Evolutionary conservation across 2,329 filamentous ascomycete species (phyloP).

Genomic region (Ceratocystis cubensis): DNA sequence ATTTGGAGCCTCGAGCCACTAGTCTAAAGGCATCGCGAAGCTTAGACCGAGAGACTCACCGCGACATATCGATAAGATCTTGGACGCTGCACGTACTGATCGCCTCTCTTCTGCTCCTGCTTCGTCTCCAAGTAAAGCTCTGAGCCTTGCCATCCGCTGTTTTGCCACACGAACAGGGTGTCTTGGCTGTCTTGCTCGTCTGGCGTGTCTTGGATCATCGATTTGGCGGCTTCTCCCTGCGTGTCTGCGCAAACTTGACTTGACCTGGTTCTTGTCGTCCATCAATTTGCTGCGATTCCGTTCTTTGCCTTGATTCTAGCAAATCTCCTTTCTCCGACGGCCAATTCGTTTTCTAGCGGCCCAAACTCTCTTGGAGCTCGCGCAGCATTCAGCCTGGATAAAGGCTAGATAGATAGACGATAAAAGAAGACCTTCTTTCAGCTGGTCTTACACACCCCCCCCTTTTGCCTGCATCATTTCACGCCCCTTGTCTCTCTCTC

Average conservation of each 20-base stretch:
- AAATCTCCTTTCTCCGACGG: not conserved
- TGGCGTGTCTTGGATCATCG: not conserved
- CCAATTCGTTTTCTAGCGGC: not conserved
- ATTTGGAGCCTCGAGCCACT: not conserved
- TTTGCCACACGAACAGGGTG: not conserved
- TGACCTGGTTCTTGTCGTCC: too few species aligned
- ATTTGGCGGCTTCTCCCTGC: not conserved
- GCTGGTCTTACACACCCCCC: not conserved
- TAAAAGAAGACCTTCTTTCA: conserved; percentile 1
- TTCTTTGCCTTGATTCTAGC: not conserved
- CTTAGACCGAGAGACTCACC: not conserved
- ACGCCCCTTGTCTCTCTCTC: not conserved
- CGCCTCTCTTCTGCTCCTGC: not conserved
- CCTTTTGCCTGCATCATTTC: not conserved
- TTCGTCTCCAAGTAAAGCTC: not conserved
- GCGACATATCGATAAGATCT: not conserved
- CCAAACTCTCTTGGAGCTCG: not conserved
- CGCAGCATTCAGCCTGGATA: too few species aligned
- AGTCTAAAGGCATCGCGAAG: not conserved
- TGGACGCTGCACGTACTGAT: not conserved
- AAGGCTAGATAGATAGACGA: not conserved
- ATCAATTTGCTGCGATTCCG: not conserved
- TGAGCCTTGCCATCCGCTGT: not conserved
- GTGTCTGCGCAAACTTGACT: too few species aligned
- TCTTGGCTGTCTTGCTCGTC: not conserved